phyloP scores from a whole-genome alignment of 768 basidiomycete species.

The Collybia sordida region DNA sequence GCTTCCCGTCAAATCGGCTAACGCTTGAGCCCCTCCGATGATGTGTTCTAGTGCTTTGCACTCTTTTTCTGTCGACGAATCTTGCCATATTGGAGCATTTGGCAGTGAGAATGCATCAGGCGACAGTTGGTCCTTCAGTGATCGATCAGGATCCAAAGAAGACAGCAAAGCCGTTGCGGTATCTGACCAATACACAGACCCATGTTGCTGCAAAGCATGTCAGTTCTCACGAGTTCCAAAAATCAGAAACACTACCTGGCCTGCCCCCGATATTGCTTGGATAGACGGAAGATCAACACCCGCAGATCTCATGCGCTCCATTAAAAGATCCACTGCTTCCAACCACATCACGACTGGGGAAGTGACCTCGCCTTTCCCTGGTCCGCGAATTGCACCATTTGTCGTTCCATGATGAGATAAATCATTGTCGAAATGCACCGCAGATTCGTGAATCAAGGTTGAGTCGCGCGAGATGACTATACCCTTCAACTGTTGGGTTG shows the following conservation, averaged over 20 bases:
- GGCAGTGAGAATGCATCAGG: constrained; percentile 66
- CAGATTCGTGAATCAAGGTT: constrained; percentile 61
- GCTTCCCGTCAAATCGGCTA: constrained; percentile 79
- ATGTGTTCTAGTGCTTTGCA: constrained; percentile 66
- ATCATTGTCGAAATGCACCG: constrained; percentile 81
- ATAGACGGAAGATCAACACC: constrained; percentile 60
- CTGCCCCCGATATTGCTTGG: constrained; percentile 71
- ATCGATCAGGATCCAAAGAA: constrained; percentile 46
- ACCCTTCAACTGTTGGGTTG: constrained; percentile 84
- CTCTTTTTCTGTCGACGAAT: constrained; percentile 79
- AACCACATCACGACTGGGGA: constrained; percentile 84
- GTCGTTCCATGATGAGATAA: constrained; percentile 65
- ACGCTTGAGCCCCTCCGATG: constrained; percentile 66
- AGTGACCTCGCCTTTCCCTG: constrained; percentile 70
- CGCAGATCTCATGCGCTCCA: constrained; percentile 58
- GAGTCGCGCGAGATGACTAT: constrained; percentile 61
- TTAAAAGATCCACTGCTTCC: constrained; percentile 80
- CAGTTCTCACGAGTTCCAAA: neutral
- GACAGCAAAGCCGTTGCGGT: constrained; percentile 51
- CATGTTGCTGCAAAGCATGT: constrained; percentile 68
- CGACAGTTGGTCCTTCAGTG: constrained; percentile 59
- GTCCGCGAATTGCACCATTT: constrained; percentile 66
- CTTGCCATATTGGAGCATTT: constrained; percentile 86
- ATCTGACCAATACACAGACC: constrained; percentile 80
- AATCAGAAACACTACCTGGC: constrained; percentile 50